phyloP scores from a whole-genome alignment of 345 rosid genomes.

The Limnanthes douglasii region DNA sequence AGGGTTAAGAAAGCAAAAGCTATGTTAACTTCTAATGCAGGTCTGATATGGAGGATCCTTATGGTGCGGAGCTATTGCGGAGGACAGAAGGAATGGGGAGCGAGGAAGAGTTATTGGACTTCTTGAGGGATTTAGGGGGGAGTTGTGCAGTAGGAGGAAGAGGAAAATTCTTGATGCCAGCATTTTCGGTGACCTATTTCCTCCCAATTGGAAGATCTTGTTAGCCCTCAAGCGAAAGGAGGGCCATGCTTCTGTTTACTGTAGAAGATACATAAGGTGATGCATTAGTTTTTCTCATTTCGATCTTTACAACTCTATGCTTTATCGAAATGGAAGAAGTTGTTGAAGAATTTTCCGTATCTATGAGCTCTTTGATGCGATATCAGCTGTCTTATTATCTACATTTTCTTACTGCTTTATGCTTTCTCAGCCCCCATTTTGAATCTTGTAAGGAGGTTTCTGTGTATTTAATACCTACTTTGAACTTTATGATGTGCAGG shows the following conservation, averaged over 20 bases:
- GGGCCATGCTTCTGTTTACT: conserved; percentile 50
- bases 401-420: neutral
- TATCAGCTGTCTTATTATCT: neutral
- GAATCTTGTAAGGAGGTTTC: conserved; percentile 57
- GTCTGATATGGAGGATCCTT: conserved; percentile 55
- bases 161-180: conserved; percentile 67
- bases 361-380: neutral
- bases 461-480: conserved; percentile 30
- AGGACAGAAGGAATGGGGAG: conserved; percentile 39
- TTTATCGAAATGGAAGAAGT: no score
- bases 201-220: conserved; percentile 59
- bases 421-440: conserved; percentile 51
- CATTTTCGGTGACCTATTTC: conserved; percentile 39
- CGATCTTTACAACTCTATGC: no score
- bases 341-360: neutral
- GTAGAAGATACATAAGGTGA: conserved; percentile 68
- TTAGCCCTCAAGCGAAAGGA: conserved; percentile 60
- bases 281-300: conserved; percentile 4
- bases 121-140: conserved; percentile 41
- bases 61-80: conserved; percentile 31
- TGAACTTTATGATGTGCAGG: conserved; percentile 15
- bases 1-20: no score
- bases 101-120: conserved; percentile 47
- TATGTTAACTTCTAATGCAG: no score
- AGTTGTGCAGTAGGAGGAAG: conserved; percentile 79